Conservation (phyloP, 495 filamentous ascomycete genomes). For the Neurospora sp. region DNA sequence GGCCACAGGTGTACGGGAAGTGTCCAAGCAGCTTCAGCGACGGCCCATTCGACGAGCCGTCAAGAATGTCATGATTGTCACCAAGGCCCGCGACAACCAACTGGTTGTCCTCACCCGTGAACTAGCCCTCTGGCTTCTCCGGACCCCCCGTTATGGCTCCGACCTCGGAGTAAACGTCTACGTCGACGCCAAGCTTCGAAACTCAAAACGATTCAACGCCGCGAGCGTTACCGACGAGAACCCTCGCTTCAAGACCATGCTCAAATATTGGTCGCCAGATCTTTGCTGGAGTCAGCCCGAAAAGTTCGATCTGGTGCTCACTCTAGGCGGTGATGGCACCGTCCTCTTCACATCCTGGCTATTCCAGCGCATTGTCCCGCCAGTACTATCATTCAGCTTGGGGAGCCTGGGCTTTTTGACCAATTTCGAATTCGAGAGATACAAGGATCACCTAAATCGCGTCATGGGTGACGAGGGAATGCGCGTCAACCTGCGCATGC, state of each 20-base stretch:
- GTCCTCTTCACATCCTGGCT: conserved; percentile 89
- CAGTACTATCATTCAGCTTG: conserved; percentile 78
- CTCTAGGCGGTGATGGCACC: conserved; percentile 85
- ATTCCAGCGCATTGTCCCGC: conserved; percentile 87
- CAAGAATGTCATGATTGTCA: conserved; percentile 88
- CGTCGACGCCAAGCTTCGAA: conserved; percentile 81
- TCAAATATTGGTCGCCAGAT: conserved; percentile 89
- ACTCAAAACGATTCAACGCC: conserved; percentile 79
- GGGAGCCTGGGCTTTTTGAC: conserved; percentile 88
- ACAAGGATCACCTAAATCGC: conserved; percentile 68
- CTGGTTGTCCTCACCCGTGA: conserved; percentile 79
- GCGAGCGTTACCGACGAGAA: conserved; percentile 59
- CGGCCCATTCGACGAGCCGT: conserved; percentile 81
- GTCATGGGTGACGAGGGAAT: conserved; percentile 90
- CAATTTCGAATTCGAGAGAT: conserved; percentile 78
- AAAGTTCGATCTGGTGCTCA: conserved; percentile 86
- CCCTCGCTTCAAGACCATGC: conserved; percentile 62
- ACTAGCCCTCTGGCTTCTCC: conserved; percentile 75
- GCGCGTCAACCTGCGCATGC: conserved; percentile 91
- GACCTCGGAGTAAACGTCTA: conserved; percentile 81
- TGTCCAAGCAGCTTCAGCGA: conserved; percentile 85
- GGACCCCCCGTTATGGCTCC: conserved; percentile 70
- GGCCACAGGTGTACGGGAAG: conserved; percentile 85
- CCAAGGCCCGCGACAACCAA: conserved; percentile 87
- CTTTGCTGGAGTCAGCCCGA: conserved; percentile 84